Base-by-base conservation (phyloP, 2,329 filamentous ascomycete genomes). In the Aspergillus sp. region DNA sequence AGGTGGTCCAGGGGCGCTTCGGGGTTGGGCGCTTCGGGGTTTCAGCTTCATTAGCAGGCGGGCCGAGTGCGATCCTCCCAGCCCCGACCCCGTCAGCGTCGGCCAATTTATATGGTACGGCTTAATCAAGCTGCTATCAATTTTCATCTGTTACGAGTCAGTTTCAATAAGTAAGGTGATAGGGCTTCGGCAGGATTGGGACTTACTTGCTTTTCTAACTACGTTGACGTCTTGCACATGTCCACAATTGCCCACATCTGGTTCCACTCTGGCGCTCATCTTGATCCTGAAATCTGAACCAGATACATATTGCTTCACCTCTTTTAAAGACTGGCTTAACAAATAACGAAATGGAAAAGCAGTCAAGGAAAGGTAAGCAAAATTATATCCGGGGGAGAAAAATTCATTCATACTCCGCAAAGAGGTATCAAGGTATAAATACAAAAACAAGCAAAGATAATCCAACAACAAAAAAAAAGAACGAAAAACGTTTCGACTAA, bases 31-130 rank as follows among this genome's bases (percentile, higher is more conserved):
- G 26, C 55, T 52, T 24, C 48, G 42, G 45, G 57, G 64, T 65
- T 66, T 66, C 63, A 65, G 44, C 57, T 66, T 65, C 63, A 66
- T 65, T 66, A 62, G 57, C 7, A 9, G 18, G 7, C 15, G 41
- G 50, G 41, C 34, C 51, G 42, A 45, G 24, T 52, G 39, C 26
- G 13, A 39, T 18, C 22, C 38, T 43, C 24, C 30, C 15, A 17
- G 20, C 18, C 17, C 30, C 15, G 24, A 42, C 18, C n/a, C 15
- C 18, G 30, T 17, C 30, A 53, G 42, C 39, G 26, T 26, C n/a
- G 5, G n/a, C 18, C 45, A 50, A 50, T 58, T 48, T 51, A 57
- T 53, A 49, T 49, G 50, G 52, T 38, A 48, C 53, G 38, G 15
- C 13, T 36, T 36, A 36, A 36, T 36, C 1, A 36, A 36, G 34